A percentile compares a stretch with the other conserved stretches of the same genome.
Evolutionary conservation across 805 yeast species (phyloP).

Genomic region (Torulaspora franciscae): DNA sequence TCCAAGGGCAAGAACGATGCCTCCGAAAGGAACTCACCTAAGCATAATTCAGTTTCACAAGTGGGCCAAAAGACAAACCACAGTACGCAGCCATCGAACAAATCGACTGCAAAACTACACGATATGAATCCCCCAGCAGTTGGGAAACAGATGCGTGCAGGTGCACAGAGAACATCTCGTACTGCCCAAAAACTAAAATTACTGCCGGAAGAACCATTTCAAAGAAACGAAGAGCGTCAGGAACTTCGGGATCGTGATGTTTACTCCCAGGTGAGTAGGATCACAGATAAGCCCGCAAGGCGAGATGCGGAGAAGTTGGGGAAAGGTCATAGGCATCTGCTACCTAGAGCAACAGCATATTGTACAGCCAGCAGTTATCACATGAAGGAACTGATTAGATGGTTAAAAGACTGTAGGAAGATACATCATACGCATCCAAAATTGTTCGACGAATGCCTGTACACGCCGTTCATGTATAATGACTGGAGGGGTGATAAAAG

Average conservation of each 20-base stretch:
- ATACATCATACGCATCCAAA: conserved; percentile 77
- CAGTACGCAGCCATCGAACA: not conserved
- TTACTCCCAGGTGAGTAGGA: conserved; percentile 77
- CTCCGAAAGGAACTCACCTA: conserved; percentile 2
- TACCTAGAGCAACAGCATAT: conserved; percentile 93
- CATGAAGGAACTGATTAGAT: conserved; percentile 79
- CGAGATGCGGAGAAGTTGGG: conserved; percentile 92
- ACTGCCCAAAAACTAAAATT: conserved; percentile 69
- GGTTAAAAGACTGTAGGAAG: conserved; percentile 75
- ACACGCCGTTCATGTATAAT: conserved; percentile 79
- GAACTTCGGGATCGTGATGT: conserved; percentile 44
- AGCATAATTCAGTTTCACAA: not conserved
- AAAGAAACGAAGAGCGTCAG: conserved; percentile 23
- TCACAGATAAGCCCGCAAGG: conserved; percentile 83
- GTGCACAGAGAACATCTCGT: conserved; percentile 70
- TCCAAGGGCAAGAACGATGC: not conserved
- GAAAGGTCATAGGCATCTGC: conserved; percentile 62
- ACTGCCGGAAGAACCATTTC: conserved; percentile 54
- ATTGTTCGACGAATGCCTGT: conserved; percentile 88
- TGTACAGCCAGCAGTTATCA: conserved; percentile 91
- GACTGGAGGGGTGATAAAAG: conserved; percentile 64
- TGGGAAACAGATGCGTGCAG: conserved; percentile 28
- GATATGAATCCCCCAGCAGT: conserved; percentile 3
- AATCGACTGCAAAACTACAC: not conserved
- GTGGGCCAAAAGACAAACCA: not conserved